phyloP scores from a whole-genome alignment of 345 rosid genomes.

The Moricandia moricandioides region DNA sequence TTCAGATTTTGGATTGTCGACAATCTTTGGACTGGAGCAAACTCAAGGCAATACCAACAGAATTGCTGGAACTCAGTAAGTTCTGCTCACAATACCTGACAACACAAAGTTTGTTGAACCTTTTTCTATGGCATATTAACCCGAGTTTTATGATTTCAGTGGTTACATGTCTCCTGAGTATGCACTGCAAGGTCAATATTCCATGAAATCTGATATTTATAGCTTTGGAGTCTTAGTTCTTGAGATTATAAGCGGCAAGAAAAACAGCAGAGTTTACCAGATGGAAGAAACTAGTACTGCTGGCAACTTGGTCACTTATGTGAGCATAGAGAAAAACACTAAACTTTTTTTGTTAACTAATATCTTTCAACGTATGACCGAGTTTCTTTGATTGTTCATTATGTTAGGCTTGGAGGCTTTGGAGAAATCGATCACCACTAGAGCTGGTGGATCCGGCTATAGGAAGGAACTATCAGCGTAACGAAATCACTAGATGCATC shows the following conservation, averaged over 20 bases:
- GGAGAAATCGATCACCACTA: not conserved
- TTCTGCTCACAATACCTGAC: not conserved
- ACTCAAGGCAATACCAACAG: conserved; percentile 31
- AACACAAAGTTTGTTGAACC: not conserved
- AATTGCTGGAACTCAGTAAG: conserved; percentile 36
- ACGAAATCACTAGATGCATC: not conserved
- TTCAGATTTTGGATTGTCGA: conserved; percentile 38
- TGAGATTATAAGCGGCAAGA: not conserved
- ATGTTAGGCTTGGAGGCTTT: conserved; percentile 10
- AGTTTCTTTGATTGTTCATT: not conserved
- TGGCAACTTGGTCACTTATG: conserved; percentile 7
- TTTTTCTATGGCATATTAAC: not conserved
- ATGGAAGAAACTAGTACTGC: not conserved
- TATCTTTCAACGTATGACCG: not conserved
- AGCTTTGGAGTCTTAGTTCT: not conserved
- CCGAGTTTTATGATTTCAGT: conserved; percentile 11
- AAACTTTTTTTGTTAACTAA: not conserved
- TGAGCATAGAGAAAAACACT: not conserved
- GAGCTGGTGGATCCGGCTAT: conserved; percentile 3
- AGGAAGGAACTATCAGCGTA: not conserved
- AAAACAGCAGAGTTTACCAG: not conserved
- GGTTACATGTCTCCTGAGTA: conserved; percentile 1
- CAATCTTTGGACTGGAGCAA: conserved; percentile 22
- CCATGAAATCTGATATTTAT: not conserved
- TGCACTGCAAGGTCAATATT: not conserved